These are phyloP conservation scores for Sugiyamaella grinbergsii DNA, from an alignment of 1,139 yeast species.

Conservation along the genomic window DNA sequence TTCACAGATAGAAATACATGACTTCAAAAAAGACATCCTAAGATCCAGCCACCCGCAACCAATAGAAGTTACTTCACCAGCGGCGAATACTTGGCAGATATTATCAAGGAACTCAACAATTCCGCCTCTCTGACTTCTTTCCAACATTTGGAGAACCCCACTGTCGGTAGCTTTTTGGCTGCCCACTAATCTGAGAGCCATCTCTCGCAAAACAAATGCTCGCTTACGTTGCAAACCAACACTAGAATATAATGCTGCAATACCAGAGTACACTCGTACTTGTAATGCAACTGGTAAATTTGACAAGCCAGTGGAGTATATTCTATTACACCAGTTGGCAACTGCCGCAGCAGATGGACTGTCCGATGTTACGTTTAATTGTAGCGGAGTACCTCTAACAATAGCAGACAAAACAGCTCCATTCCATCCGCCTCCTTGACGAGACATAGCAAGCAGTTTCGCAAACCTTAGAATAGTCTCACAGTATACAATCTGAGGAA, in stretches of 20 bases:
- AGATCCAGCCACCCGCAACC: slow-evolving; percentile 57
- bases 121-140: slow-evolving; percentile 22
- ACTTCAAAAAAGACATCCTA: slow-evolving; percentile 58
- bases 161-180: slow-evolving; percentile 37
- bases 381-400: slow-evolving; percentile 41
- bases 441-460: slow-evolving; percentile 59
- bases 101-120: slow-evolving; percentile 37
- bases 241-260: slow-evolving; percentile 66
- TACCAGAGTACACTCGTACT: slow-evolving; percentile 57
- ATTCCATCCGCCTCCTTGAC: slow-evolving; percentile 55
- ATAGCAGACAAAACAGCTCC: slow-evolving; percentile 48
- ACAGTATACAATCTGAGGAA: slow-evolving; percentile 79
- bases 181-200: slow-evolving; percentile 50
- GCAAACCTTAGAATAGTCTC: slow-evolving; percentile 69
- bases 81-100: slow-evolving; percentile 38
- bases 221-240: slow-evolving; percentile 67
- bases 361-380: slow-evolving; percentile 32
- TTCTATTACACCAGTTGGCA: slow-evolving; percentile 43
- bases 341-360: slow-evolving; percentile 35
- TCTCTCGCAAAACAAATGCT: slow-evolving; percentile 65
- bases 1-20: slow-evolving; percentile 59
- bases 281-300: slow-evolving; percentile 44
- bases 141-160: slow-evolving; percentile 16
- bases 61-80: slow-evolving; percentile 35
- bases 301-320: slow-evolving; percentile 55